phyloP scores from a whole-genome alignment of 495 filamentous ascomycete genomes.

The Penicillium canescens region DNA sequence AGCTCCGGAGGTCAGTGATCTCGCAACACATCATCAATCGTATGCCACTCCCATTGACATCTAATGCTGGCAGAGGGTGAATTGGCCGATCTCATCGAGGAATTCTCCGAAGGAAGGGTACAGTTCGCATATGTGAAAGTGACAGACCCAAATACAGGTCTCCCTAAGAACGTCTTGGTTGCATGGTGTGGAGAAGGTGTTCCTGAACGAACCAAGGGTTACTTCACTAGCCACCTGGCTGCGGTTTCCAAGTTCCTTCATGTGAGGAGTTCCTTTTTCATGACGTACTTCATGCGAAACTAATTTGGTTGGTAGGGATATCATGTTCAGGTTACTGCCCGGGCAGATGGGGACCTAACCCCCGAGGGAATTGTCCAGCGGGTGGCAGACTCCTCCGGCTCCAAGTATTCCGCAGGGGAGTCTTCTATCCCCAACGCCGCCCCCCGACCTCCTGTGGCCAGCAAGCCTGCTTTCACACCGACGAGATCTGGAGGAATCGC shows the following conservation, averaged over 20 bases:
- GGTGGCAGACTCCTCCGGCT: constrained; percentile 92
- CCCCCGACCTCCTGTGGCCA: constrained; percentile 69
- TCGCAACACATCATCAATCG: background rate
- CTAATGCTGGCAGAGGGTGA: constrained; percentile 72
- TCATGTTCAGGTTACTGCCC: constrained; percentile 94
- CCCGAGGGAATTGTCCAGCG: constrained; percentile 89
- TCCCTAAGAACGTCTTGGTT: constrained; percentile 92
- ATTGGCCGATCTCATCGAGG: constrained; percentile 89
- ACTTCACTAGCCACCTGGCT: constrained; percentile 91
- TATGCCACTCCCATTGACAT: background rate
- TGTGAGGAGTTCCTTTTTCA: constrained; percentile 39
- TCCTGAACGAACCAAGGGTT: constrained; percentile 96
- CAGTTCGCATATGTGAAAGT: constrained; percentile 98
- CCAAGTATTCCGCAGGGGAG: constrained; percentile 80
- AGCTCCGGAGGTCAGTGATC: constrained; percentile 73
- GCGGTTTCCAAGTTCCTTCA: constrained; percentile 88
- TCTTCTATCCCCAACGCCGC: constrained; percentile 45
- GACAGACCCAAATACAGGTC: constrained; percentile 86
- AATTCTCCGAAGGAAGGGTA: constrained; percentile 93
- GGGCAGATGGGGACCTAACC: constrained; percentile 82
- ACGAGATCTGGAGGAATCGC: constrained; percentile 63
- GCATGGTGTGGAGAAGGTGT: constrained; percentile 98
- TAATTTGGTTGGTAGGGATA: constrained; percentile 63
- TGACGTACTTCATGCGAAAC: background rate
- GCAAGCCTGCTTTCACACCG: constrained; percentile 88